Evolutionary conservation across 176 grass and related monocot genomes (phyloP), one percentile per base, ranked within the genome.

Genomic region (Avena insularis): DNA sequence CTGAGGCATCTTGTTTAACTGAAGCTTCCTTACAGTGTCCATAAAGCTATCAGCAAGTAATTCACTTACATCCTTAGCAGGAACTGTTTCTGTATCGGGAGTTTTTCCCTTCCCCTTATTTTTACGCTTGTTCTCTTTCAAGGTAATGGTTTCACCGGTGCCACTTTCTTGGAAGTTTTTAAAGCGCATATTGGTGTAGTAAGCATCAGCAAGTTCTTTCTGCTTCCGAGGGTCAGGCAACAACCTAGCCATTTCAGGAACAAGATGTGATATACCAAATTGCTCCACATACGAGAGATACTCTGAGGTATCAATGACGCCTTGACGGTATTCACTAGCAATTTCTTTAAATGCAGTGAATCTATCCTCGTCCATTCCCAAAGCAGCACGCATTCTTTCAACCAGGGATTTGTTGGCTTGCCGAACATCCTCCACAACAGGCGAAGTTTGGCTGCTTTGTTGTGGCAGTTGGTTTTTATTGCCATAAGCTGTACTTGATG

Each of bases 281-380:
- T 99, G 97, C 83, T 99, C 94, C 1, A 96, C 94, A 84, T 92
- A 99, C 25, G 92, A 93, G 79, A 99, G 89, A 86, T 99, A 99
- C 80, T 99, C 97, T 73, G 40, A 82, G 51, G 92, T 86, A 77
- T 82, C 77, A 43, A 99, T 99, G 46, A 85, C 59, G 16, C 92
- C 89, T 91, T 91, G 88, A 76, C 87, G 88, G 83, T 99, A 96
- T 84, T 99, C 97, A 20, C 83, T 45, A 35, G 97, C 93, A 43
- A 99, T 94, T 86, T 80, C 90, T 89, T 93, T 99, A 79, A 96
- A 99, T 74, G 91, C 91, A 79, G 82, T 29, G 63, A 83, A 99
- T 36, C 85, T 92, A 89, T 94, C 94, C 77, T 94, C 89, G 21
- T 99, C 92, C 67, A 85, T 96, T 66, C 87, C 93, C 67, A 99